Percentiles rank a stretch among this genome's conserved stretches.
Conservation (phyloP, 2,329 filamentous ascomycete species). For the Verticillium zaregamsianum region DNA sequence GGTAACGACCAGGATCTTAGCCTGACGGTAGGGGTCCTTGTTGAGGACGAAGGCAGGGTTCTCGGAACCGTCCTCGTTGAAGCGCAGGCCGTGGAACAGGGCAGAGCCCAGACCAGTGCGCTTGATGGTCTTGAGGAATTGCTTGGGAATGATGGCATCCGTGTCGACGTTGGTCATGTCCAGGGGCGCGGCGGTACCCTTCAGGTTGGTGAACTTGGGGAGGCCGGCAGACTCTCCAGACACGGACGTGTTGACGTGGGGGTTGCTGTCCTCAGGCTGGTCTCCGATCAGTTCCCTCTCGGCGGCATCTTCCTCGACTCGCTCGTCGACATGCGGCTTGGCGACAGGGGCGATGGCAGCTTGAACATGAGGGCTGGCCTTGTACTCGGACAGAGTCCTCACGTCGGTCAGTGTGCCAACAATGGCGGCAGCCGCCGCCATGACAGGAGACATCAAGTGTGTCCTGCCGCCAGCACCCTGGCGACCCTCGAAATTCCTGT, state of each 20-base stretch:
- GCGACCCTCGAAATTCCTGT: conserved; percentile 95
- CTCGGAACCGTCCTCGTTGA: conserved; percentile 66
- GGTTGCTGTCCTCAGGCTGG: conserved; percentile 66
- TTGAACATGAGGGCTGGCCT: conserved; percentile 55
- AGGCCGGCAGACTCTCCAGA: conserved; percentile 56
- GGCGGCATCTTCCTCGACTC: conserved; percentile 44
- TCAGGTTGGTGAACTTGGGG: conserved; percentile 77
- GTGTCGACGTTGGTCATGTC: conserved; percentile 92
- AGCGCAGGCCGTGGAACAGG: conserved; percentile 83
- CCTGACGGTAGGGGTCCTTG: conserved; percentile 74
- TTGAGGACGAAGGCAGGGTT: conserved; percentile 86
- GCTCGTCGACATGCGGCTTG: conserved; percentile 49
- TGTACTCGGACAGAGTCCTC: conserved; percentile 66
- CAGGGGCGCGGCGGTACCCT: conserved; percentile 83
- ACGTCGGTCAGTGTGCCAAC: conserved; percentile 90
- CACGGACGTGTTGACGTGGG: conserved; percentile 27
- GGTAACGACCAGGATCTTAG: conserved; percentile 89
- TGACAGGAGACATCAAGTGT: conserved; percentile 94
- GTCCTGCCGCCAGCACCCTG: conserved; percentile 90
- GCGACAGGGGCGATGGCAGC: conserved; percentile 39
- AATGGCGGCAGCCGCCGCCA: conserved; percentile 89
- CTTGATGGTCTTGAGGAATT: conserved; percentile 99
- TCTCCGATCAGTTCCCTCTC: conserved; percentile 52
- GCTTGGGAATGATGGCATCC: conserved; percentile 98
- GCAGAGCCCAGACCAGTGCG: conserved; percentile 86